phyloP scores from a whole-genome alignment of 495 filamentous ascomycete genomes.

The Daldinia bambusicola region DNA sequence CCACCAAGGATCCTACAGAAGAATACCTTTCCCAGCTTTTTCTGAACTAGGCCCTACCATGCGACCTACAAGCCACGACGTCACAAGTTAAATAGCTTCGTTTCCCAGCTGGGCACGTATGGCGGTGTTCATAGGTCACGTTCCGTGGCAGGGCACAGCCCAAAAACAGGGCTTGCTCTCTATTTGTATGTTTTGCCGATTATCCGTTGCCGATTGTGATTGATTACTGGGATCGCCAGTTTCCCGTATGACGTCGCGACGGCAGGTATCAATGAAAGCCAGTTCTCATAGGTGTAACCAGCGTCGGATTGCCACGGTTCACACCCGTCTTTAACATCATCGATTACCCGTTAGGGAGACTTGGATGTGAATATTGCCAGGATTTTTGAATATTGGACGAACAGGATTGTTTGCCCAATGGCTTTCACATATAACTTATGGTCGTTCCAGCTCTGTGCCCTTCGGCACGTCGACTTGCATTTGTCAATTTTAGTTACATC shows the following conservation, averaged over 20 bases:
- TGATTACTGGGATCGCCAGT: constrained; percentile 25
- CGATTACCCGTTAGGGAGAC: constrained; percentile 12
- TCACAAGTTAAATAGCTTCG: constrained; percentile 32
- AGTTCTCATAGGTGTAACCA: constrained; percentile 26
- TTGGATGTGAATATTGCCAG: constrained; percentile 29
- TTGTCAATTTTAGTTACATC: constrained; percentile 4
- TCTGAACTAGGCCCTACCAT: constrained; percentile 6
- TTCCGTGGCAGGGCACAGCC: constrained; percentile 4
- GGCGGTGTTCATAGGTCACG: constrained; percentile 12
- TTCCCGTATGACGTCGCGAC: constrained; percentile 41
- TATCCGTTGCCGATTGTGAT: constrained; percentile 22
- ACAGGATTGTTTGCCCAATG: constrained; percentile 19
- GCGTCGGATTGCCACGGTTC: constrained; percentile 34
- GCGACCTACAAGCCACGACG: constrained; percentile 43
- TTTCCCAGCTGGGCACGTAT: constrained; percentile 19
- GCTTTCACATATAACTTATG: constrained; percentile 28
- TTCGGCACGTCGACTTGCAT: constrained; percentile 1
- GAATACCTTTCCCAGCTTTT: constrained; percentile 3
- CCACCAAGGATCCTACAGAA: constrained; percentile 22
- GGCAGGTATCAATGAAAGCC: constrained; percentile 17
- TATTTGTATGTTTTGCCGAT: constrained; percentile 29
- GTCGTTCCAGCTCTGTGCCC: constrained; percentile 10
- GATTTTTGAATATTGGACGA: constrained; percentile 21
- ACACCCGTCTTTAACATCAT: constrained; percentile 24
- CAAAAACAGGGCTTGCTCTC: constrained; percentile 26